Base-by-base conservation (phyloP, 257 asterid species). In the Solanum tacnaense region DNA sequence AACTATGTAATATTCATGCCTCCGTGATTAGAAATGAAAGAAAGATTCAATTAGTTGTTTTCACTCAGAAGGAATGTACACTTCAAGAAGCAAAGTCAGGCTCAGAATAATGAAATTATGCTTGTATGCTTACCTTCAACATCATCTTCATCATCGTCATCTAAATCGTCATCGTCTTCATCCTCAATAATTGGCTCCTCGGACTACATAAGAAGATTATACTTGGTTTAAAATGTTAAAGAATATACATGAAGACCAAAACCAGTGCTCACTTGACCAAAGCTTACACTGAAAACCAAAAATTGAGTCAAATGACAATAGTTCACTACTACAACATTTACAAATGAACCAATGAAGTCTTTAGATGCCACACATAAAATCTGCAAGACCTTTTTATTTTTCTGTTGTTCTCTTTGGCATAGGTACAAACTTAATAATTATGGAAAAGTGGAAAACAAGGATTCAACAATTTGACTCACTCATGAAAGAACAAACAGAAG, bases 101-200 rank as follows among this genome's bases (percentile, higher is more conserved):
- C 18, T 5, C 52, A 36, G 10, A 68, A 62, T 78, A 34, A 35
- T 85, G 56, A 34, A 36, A 11, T 72, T 44, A 44, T 27, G 67
- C 84, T n/a, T 12, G 52, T 41, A 84, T n/a, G 52, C 67, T 85
- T 87, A 90, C 96, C 96, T 88, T 93, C 95, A 81, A 56, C 91
- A 58, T 92, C 96, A 89, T 92, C 96, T 20, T 93, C 94, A 11
- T 93, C 94, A 31, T 93, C 94, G 0, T 93, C 95, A 0, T 93
- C 94, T 2, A 92, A 92, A 0, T 85, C 87, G 0, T 91, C 94
- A 5, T 93, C 92, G 7, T 90, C 93, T 0, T 92, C 96, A 36
- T 93, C 95, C 91, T 93, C 96, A 49, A 93, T 56, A 62, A 91
- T 49, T 23, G 94, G 95, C 91, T 92, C 93, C 86, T 91, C 94